Percentiles rank a stretch among this genome's conserved stretches.
Conservation (phyloP, 2,329 filamentous ascomycete species). For the Capronia americana region DNA sequence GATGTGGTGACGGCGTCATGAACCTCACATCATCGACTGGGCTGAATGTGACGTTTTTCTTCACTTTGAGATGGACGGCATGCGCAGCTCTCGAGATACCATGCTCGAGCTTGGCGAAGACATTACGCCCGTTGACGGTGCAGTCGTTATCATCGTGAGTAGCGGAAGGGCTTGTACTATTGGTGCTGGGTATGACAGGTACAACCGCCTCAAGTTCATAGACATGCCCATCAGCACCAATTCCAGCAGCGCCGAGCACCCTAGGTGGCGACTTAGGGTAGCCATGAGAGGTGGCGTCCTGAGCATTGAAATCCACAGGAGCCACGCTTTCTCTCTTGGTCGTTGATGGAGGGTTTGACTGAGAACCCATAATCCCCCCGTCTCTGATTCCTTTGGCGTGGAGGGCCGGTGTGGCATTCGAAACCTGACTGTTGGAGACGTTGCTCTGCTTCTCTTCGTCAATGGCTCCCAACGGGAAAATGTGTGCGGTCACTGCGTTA, state of each 20-base stretch:
- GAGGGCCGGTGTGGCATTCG: neutral
- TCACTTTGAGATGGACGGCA: conserved; percentile 19
- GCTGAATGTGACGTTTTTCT: conserved; percentile 25
- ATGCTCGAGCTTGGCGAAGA: conserved; percentile 10
- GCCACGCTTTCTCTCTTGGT: neutral
- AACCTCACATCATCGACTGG: conserved; percentile 24
- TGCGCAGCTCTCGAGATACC: conserved; percentile 15
- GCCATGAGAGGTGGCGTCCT: neutral
- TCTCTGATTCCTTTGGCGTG: neutral
- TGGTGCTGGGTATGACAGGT: neutral
- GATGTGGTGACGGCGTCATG: conserved; percentile 19
- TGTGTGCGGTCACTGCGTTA: neutral
- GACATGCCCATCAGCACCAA: conserved; percentile 8
- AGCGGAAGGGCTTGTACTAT: neutral
- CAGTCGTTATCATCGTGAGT: conserved; percentile 1
- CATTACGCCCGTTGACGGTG: neutral
- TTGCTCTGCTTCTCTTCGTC: neutral
- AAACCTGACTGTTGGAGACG: neutral
- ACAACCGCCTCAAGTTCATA: conserved; percentile 14
- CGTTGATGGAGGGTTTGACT: neutral
- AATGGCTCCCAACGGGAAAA: neutral
- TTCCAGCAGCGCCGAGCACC: conserved; percentile 11
- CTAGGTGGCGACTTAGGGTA: neutral
- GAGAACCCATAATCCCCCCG: neutral
- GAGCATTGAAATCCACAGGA: neutral